phyloP scores from a whole-genome alignment of 2,329 filamentous ascomycete genomes.

The Exophiala sp. region DNA sequence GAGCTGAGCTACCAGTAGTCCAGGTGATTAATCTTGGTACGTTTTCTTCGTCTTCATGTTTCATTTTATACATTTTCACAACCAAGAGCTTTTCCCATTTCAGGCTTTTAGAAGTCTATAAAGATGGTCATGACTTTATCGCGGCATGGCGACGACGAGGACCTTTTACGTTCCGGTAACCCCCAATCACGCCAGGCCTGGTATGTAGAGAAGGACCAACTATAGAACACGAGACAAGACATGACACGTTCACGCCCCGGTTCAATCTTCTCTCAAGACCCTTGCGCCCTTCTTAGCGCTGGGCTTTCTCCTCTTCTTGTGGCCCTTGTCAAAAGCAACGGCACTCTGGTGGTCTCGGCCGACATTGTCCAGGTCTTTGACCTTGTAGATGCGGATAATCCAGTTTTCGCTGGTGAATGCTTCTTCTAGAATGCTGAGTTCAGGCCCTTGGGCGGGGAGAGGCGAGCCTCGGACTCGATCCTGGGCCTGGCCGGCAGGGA shows the following conservation, averaged over 20 bases:
- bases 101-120: not conserved
- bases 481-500: slow-evolving; percentile 81
- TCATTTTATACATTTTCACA: too few relatives aligned
- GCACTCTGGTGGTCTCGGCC: slow-evolving; percentile 75
- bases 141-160: not conserved
- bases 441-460: slow-evolving; percentile 76
- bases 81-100: not conserved
- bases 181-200: not conserved
- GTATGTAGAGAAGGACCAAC: not conserved
- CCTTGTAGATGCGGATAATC: slow-evolving; percentile 99
- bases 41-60: too few relatives aligned
- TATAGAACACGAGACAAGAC: not conserved
- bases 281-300: slow-evolving; percentile 40
- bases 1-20: too few relatives aligned
- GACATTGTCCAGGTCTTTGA: slow-evolving; percentile 96
- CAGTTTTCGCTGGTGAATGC: slow-evolving; percentile 99
- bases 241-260: not conserved
- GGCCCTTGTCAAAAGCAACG: slow-evolving; percentile 47
- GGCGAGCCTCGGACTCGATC: slow-evolving; percentile 80
- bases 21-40: too few relatives aligned
- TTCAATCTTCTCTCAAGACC: slow-evolving; percentile 42
- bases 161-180: not conserved
- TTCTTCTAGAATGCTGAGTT: slow-evolving; percentile 85
- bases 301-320: slow-evolving; percentile 47
- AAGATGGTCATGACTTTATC: not conserved